These are phyloP conservation scores for Solanum chilense DNA, from an alignment of 257 asterid genomes.

Conservation along the genomic window DNA sequence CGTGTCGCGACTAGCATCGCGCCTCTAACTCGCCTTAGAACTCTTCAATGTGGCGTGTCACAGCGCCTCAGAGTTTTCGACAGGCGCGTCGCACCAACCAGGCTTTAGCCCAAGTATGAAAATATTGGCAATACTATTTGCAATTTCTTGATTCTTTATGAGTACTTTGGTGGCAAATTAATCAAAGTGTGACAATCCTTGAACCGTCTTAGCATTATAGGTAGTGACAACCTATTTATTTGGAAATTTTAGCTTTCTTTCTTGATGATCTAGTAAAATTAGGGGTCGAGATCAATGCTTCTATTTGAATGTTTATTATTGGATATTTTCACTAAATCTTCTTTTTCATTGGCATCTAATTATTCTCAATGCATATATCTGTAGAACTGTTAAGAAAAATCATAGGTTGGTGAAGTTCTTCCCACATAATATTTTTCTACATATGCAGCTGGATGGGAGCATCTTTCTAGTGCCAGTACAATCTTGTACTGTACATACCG, in stretches of 20 bases:
- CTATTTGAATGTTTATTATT: background rate
- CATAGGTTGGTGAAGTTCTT: background rate
- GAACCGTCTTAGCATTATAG: background rate
- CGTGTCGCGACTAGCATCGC: too few relatives aligned
- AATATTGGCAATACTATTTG: background rate
- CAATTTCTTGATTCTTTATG: background rate
- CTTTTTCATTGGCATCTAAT: background rate
- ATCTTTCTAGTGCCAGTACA: conserved; percentile 67
- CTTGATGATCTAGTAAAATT: background rate
- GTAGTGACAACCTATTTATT: background rate
- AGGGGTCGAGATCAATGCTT: background rate
- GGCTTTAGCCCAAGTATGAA: background rate
- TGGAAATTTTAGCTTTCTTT: background rate
- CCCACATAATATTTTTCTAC: background rate
- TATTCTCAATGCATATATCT: background rate
- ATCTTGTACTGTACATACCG: conserved; percentile 83
- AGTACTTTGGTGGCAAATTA: background rate
- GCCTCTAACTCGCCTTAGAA: too few relatives aligned
- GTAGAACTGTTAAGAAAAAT: background rate
- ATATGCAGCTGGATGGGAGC: conserved; percentile 57
- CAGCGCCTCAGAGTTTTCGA: too few relatives aligned
- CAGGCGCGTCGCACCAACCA: too few relatives aligned
- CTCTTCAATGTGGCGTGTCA: too few relatives aligned
- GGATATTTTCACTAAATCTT: background rate
- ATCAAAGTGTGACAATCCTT: background rate